These are phyloP conservation scores for Tricladium varicosporioides DNA, from an alignment of 2,329 filamentous ascomycete species.

Conservation along the genomic window DNA sequence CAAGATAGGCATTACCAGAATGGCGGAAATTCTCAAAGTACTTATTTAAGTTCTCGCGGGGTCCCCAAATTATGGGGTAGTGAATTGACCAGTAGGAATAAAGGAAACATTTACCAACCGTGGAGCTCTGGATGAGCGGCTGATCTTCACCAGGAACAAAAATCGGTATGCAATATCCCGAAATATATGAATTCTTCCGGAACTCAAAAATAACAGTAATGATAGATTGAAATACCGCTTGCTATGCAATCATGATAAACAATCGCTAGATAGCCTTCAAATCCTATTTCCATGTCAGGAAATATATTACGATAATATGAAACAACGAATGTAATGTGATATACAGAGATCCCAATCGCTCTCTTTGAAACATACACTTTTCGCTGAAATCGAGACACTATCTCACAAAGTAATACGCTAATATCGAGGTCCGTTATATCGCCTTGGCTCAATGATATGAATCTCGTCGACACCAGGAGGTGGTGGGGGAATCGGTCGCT, in stretches of 20 bases:
- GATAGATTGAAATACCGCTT: neutral
- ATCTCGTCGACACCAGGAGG: conserved; percentile 14
- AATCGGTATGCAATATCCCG: conserved; percentile 18
- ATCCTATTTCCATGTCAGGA: neutral
- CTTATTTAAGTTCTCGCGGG: conserved; percentile 10
- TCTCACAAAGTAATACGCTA: neutral
- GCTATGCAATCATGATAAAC: neutral
- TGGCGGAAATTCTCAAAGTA: neutral
- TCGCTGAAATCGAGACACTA: neutral
- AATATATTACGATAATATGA: neutral
- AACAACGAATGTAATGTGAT: conserved; percentile 1
- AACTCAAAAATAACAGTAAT: neutral
- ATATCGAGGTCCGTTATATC: conserved; percentile 6
- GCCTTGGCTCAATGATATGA: conserved; percentile 6
- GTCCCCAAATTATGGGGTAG: conserved; percentile 11
- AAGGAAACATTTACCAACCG: neutral
- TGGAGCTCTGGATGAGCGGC: conserved; percentile 7
- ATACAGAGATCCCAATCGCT: neutral
- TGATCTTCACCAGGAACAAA: conserved; percentile 5
- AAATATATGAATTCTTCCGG: conserved; percentile 20
- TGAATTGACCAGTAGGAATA: conserved; percentile 13
- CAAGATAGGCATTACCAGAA: neutral
- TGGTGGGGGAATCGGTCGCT: conserved; percentile 22
- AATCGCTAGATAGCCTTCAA: neutral
- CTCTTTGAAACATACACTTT: conserved; percentile 3